Base-by-base conservation (phyloP, 2,329 filamentous ascomycete genomes). In the Helicocarpus griseus region DNA sequence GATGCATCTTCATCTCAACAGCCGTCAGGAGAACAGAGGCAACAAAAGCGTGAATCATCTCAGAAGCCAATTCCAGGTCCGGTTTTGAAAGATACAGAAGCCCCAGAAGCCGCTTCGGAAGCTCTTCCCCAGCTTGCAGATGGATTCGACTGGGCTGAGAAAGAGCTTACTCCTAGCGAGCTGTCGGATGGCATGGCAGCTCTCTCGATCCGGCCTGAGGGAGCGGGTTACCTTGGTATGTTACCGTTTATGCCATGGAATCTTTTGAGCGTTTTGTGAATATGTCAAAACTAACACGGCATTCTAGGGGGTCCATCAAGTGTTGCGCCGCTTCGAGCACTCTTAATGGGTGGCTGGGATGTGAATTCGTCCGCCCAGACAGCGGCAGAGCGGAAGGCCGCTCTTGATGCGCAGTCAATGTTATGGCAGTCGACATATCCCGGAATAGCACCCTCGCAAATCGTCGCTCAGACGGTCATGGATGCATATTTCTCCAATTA, bases 401-500 rank as follows among this genome's bases (percentile, higher is more conserved):
- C 28, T 2, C 43, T 3, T 46, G 69, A 69, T 50, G 63, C 69
- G 5, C 66, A 66, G 9, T 59, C 61, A 28, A 58, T 59, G 17
- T 58, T 63, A 38, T 53, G 59, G 53, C 62, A 61, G 48, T 57
- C 61, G 14, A 53, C 47, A 22, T 48, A 40, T 43, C 57, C 24
- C 51, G 48, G 56, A 61, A 64, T n/a, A 65, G 67, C 67, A 8
- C 67, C 67, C 1, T 68, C 67, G 22, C 66, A 66, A 11, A 54
- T 69, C 29, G 63, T 69, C 11, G 66, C 69, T 49, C 67, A 70
- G 54, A 64, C 68, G 2, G 69, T 72, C 35, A 69, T 72, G 50
- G 69, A 75, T 52, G 68, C 70, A 1, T 77, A 73, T 56, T 77
- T 76, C 51, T 57, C 66, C 19, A 65, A 73, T 22, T 76, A 75